Evolutionary conservation across 2,329 filamentous ascomycete species (phyloP).

Genomic region (Pseudogymnoascus sp.): DNA sequence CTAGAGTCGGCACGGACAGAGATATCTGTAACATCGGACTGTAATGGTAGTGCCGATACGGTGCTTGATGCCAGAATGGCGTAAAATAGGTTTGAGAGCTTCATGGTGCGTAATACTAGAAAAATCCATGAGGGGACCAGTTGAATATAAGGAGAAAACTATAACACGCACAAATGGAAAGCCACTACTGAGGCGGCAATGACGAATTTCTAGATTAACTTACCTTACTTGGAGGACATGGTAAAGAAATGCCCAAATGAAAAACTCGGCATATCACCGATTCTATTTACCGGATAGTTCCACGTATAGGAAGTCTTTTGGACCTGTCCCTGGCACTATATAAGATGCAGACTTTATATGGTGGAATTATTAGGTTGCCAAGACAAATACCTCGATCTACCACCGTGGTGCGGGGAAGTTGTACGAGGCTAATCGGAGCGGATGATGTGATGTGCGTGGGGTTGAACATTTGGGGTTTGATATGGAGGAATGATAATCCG

Average conservation of each 20-base stretch:
- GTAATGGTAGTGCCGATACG: background rate
- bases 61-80: background rate
- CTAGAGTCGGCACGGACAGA: constrained; percentile 25
- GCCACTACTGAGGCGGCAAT: background rate
- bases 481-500: background rate
- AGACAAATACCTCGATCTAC: background rate
- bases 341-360: background rate
- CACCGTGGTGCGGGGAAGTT: background rate
- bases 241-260: background rate
- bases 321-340: background rate
- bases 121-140: background rate
- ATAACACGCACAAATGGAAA: background rate
- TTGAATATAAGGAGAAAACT: background rate
- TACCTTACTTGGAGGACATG: background rate
- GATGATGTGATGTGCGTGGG: background rate
- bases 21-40: background rate
- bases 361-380: background rate
- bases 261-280: background rate
- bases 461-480: background rate
- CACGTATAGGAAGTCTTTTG: background rate
- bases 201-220: background rate
- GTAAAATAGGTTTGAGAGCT: background rate
- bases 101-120: background rate
- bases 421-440: background rate
- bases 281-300: background rate